phyloP scores from a whole-genome alignment of 2,329 filamentous ascomycete species.

The Fusarium decemcellulare region DNA sequence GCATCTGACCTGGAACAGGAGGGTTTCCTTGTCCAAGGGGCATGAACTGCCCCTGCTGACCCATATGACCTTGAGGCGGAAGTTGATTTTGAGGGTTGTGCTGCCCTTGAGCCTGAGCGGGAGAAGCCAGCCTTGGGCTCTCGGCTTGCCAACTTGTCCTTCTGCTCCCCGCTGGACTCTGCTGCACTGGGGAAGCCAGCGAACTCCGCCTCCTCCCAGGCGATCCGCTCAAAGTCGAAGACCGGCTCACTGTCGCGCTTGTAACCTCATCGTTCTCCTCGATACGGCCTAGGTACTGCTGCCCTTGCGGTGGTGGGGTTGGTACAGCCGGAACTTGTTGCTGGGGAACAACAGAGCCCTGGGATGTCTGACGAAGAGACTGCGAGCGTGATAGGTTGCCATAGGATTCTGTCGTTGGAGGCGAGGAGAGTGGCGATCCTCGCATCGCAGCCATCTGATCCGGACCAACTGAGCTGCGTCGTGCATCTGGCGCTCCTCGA shows the following conservation, averaged over 20 bases:
- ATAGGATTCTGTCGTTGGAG: conserved; percentile 17
- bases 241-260: conserved; percentile 28
- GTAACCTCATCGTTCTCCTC: conserved; percentile 45
- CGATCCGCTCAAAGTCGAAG: conserved; percentile 34
- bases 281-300: conserved; percentile 41
- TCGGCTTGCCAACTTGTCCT: conserved; percentile 41
- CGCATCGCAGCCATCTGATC: conserved; percentile 28
- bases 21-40: conserved; percentile 8
- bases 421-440: conserved; percentile 24
- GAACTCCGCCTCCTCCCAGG: conserved; percentile 32
- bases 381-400: conserved; percentile 26
- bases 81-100: conserved; percentile 11
- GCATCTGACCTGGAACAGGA: conserved; percentile 20
- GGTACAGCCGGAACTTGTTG: conserved; percentile 12
- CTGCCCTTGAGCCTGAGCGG: conserved; percentile 30
- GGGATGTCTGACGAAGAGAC: conserved; percentile 29
- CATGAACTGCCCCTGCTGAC: conserved; percentile 15
- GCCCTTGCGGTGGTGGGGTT: conserved; percentile 29
- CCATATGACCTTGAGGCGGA: conserved; percentile 7
- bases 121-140: conserved; percentile 19
- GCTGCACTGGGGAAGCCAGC: conserved; percentile 30
- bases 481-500: conserved; percentile 33
- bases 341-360: conserved; percentile 21
- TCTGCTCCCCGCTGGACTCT: conserved; percentile 38
- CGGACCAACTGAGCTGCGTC: conserved; percentile 39